Base-by-base conservation (phyloP, 1,284 basidiomycete species). In the Somion occarium region DNA sequence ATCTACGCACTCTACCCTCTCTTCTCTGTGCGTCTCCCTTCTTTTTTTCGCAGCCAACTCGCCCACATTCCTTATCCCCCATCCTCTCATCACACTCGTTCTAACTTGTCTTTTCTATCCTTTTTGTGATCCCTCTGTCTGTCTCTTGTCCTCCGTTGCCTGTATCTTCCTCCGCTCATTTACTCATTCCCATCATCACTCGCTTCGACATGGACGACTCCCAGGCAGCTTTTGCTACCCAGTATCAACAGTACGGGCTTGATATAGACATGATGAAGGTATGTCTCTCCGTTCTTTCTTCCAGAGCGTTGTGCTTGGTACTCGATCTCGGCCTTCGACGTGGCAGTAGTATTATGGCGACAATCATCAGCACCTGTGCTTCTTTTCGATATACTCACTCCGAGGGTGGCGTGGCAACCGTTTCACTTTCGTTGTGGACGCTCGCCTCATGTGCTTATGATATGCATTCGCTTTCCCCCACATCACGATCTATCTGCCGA, bases 261-360 rank as follows among this genome's bases (percentile, higher is more conserved):
- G 87, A 90, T 64, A 73, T 89, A 78, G 87, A 90, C 69, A 89
- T 90, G 87, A 89, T 89, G 85, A 90, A 90, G 84, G 87, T 85
- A 48, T 38, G 74, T 64, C 9, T 45, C 7, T 51, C 48, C 50
- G 41, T 24, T 13, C 44, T 23, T 38, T 25, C 38, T 23, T 22
- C 46, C 44, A 13, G 5, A 13, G 12, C 22, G 5, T 15, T 12
- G 20, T 25, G 48, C 15, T 11, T 42, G 23, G 12, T 25, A 24
- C 48, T 22, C 9, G 5, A 7, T 7, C 5, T 42, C 30, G 30
- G 30, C 7, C 7, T 34, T 34, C 30, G 30, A 34, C 30, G 30
- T 46, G 45, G 45, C 25, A 25, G 26, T 27, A 12, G 23, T 26
- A 18, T 46, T 25, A 26, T 19, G 22, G 26, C 15, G 34, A 48